Evolutionary conservation across 768 basidiomycete species (phyloP).

Genomic region (Termitomyces sp.): DNA sequence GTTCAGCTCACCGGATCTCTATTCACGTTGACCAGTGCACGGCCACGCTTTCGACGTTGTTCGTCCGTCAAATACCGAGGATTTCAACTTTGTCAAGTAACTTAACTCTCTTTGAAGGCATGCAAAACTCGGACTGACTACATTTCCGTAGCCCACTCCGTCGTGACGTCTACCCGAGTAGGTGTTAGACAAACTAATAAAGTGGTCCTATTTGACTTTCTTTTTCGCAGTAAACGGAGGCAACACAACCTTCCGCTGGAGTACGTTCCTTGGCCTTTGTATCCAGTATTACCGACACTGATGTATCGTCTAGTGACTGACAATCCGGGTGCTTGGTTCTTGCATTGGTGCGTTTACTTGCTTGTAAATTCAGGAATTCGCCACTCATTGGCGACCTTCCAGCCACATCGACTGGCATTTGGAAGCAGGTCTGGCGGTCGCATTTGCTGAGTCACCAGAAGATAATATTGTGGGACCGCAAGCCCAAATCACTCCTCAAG

Average conservation of each 20-base stretch:
- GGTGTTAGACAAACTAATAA: neutral
- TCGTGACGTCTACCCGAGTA: conserved; percentile 20
- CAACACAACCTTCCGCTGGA: conserved; percentile 32
- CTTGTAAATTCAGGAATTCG: neutral
- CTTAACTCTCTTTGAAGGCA: conserved; percentile 1
- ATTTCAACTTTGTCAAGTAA: conserved; percentile 23
- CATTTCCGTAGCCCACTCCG: conserved; percentile 15
- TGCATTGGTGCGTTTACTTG: conserved; percentile 27
- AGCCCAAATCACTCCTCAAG: conserved; percentile 24
- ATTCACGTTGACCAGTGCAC: conserved; percentile 16
- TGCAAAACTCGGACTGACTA: neutral
- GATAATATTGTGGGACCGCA: conserved; percentile 22
- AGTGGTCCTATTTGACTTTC: neutral
- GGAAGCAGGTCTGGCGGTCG: conserved; percentile 30
- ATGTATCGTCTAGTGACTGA: conserved; percentile 22
- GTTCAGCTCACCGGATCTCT: neutral
- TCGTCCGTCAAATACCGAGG: conserved; percentile 16
- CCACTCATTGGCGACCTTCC: neutral
- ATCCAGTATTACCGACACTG: neutral
- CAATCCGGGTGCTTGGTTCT: conserved; percentile 59
- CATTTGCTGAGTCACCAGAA: conserved; percentile 23
- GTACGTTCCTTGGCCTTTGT: conserved; percentile 8
- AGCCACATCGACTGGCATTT: conserved; percentile 33
- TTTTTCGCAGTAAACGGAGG: conserved; percentile 23
- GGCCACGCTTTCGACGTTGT: conserved; percentile 26